phyloP scores from a whole-genome alignment of 805 yeast genomes.

The Saccharomycodes ludwigii region DNA sequence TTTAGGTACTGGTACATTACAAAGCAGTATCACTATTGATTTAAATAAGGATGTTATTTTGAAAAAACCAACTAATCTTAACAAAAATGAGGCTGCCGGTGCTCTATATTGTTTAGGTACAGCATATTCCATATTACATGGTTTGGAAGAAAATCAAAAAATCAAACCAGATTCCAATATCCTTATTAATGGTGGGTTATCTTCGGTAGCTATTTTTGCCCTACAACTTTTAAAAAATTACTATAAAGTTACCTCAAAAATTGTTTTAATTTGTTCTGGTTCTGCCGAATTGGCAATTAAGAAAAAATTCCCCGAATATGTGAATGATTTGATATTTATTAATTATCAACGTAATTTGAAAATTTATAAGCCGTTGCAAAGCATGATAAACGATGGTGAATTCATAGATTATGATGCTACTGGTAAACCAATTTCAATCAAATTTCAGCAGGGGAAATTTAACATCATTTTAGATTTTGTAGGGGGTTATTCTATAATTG shows the following conservation, averaged over 20 bases:
- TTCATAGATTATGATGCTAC: constrained; percentile 20
- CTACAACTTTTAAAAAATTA: constrained; percentile 45
- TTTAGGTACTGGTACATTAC: constrained; percentile 43
- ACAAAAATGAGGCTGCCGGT: constrained; percentile 47
- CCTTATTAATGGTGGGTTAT: constrained; percentile 64
- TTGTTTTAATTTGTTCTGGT: constrained; percentile 49
- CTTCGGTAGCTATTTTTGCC: constrained; percentile 56
- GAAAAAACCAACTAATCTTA: constrained; percentile 34
- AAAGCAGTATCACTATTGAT: constrained; percentile 43
- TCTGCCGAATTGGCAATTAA: constrained; percentile 33
- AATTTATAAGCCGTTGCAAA: constrained; percentile 19
- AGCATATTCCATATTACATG: constrained; percentile 37
- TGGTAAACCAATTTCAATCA: constrained; percentile 15
- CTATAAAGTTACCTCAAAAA: constrained; percentile 33
- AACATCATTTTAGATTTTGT: constrained; percentile 59
- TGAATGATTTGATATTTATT: constrained; percentile 27
- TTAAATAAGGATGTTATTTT: constrained; percentile 37
- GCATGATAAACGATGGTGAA: constrained; percentile 23
- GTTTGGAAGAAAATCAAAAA: constrained; percentile 12
- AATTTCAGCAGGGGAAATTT: constrained; percentile 33
- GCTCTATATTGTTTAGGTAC: constrained; percentile 53
- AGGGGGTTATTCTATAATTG: constrained; percentile 49
- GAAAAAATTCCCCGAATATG: constrained; percentile 26
- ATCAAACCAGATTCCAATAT: constrained; percentile 35
- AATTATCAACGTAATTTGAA: constrained; percentile 16